Evolutionary conservation across 805 yeast genomes (phyloP), one percentile per base, ranked within the genome.

Genomic region (Debaryomyces hansenii): DNA sequence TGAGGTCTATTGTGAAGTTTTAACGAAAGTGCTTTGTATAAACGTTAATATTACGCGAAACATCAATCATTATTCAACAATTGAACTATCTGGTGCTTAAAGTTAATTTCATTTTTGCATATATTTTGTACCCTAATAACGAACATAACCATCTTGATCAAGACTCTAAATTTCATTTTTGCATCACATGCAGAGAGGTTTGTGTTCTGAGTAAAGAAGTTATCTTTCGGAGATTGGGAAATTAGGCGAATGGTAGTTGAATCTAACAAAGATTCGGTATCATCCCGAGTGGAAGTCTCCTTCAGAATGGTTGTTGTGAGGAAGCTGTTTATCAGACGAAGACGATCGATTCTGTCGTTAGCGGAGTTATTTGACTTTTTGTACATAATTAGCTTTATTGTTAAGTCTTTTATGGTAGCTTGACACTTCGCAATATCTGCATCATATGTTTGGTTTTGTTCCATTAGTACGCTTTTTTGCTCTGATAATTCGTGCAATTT

Each of bases 171-270:
- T 27, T 39, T 39, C 12, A 15, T 12, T 8, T 27, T 21, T 9
- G 42, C 21, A 28, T 18, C 20, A 24, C 28, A 14, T 31, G 20
- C 20, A 6, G 18, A 16, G 35, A 39, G 28, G 20, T 28, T 28
- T n/a, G 42, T 27, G 7, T 39, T 18, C 14, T 18, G 14, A 8
- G 42, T 39, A 18, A 39, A 39, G 10, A 14, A 4, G 27, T 27
- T 15, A 7, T 10, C 35, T 5, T 6, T 14, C 4, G 4, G 11
- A 18, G 34, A 9, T 12, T 11, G 42, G 5, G 28, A 29, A 18
- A 46, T 37, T 5, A 46, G 42, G 9, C 33, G 18, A n/a, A 36
- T 42, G 11, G 49, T 46, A 12, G 49, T 46, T 5, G 49, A 46
- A n/a, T 46, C 49, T 24, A 20, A 32, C 38, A 21, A 28, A 1